Conservation (phyloP, 768 basidiomycete genomes). For the Lenzites betulinus region DNA sequence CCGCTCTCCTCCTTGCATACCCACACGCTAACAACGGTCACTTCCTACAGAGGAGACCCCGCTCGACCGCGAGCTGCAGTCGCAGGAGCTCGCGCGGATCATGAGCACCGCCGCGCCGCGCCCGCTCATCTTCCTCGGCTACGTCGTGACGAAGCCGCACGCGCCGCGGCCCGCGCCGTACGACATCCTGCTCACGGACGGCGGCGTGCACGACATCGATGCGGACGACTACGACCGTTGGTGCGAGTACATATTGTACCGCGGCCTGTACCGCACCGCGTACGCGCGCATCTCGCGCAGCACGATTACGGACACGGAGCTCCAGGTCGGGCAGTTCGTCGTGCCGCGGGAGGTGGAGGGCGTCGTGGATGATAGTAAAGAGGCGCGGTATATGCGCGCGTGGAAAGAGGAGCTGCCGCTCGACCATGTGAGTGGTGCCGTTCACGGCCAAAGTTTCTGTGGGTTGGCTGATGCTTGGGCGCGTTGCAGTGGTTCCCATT, state of each 20-base stretch:
- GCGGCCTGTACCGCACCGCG: constrained; percentile 76
- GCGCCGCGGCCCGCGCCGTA: constrained; percentile 72
- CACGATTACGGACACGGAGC: constrained; percentile 86
- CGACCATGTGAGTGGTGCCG: constrained; percentile 52
- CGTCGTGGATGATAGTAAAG: constrained; percentile 58
- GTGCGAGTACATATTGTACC: constrained; percentile 92
- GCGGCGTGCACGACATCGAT: constrained; percentile 79
- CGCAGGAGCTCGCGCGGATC: constrained; percentile 75
- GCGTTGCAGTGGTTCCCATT: constrained; percentile 70
- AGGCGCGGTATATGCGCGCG: constrained; percentile 66
- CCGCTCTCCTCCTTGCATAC: not conserved
- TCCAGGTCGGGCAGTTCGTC: constrained; percentile 86
- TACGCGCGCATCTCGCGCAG: constrained; percentile 84
- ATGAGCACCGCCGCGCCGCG: constrained; percentile 69
- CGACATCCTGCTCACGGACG: constrained; percentile 74
- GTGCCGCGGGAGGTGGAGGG: constrained; percentile 59
- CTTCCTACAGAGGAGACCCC: constrained; percentile 73
- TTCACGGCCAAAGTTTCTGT: not conserved
- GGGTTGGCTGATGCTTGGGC: not conserved
- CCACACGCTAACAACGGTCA: not conserved
- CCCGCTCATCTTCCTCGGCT: constrained; percentile 81
- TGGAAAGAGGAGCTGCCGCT: constrained; percentile 67
- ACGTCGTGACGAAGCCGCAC: constrained; percentile 73
- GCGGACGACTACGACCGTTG: constrained; percentile 70
- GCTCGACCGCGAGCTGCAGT: constrained; percentile 86